These are phyloP conservation scores for Coprinopsis sp. DNA, from an alignment of 768 basidiomycete genomes.

Conservation along the genomic window DNA sequence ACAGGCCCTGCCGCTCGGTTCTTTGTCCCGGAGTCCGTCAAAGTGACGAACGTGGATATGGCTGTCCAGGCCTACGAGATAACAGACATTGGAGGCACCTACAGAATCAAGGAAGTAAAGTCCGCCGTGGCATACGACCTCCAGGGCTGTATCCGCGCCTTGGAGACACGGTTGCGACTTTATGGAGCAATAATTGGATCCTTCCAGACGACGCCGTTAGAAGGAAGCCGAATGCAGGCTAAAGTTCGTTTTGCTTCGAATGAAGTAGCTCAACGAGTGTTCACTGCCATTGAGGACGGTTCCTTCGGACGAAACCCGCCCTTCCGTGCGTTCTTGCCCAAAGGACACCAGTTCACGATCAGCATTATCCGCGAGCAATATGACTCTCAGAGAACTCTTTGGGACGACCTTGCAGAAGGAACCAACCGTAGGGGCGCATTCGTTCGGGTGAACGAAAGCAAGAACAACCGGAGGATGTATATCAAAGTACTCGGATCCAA, in stretches of 20 bases:
- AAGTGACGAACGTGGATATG: conserved; percentile 1
- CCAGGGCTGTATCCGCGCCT: not conserved
- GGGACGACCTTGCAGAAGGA: conserved; percentile 40
- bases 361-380: conserved; percentile 46
- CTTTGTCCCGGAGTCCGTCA: conserved; percentile 1
- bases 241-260: not conserved
- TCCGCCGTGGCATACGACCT: conserved; percentile 3
- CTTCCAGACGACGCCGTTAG: not conserved
- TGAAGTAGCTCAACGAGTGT: not conserved
- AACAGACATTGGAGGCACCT: not conserved
- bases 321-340: conserved; percentile 3
- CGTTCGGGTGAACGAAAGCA: conserved; percentile 19
- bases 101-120: not conserved
- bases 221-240: not conserved
- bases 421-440: conserved; percentile 21
- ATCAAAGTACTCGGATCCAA: conserved; percentile 48
- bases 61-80: not conserved
- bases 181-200: not conserved
- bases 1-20: conserved; percentile 3
- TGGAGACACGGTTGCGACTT: not conserved
- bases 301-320: not conserved
- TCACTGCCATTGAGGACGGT: not conserved
- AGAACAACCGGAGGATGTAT: conserved; percentile 21
- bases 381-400: conserved; percentile 43
- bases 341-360: conserved; percentile 23